Conservation (phyloP, 257 asterid species). For the Solanum paucissectum region DNA sequence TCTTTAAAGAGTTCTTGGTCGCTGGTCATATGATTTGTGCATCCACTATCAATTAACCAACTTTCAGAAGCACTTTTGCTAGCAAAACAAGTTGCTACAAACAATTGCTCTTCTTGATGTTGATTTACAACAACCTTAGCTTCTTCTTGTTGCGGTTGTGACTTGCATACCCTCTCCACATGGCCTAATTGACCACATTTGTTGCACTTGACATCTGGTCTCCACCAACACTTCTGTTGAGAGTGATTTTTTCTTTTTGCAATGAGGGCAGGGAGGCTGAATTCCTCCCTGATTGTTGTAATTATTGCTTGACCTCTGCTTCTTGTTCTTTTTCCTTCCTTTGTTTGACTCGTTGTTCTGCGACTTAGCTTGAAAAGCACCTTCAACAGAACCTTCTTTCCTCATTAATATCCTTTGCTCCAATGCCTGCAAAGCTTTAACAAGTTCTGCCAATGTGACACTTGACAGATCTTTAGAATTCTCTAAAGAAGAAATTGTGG, state of each 20-base stretch:
- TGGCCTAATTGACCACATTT: not conserved
- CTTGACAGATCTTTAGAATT: not conserved
- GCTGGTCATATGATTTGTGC: not conserved
- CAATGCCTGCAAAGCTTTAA: not conserved
- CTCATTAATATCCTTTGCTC: not conserved
- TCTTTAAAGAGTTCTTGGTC: not conserved
- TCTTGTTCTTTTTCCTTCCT: not conserved
- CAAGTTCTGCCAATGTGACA: not conserved
- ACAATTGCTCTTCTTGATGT: not conserved
- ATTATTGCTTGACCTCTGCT: not conserved
- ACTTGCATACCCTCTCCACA: not conserved
- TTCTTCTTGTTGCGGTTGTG: not conserved
- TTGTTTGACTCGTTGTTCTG: not conserved
- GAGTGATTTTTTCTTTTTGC: not conserved
- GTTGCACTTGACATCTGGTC: not conserved
- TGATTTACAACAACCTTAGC: not conserved
- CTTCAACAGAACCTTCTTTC: not conserved
- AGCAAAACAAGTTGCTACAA: not conserved
- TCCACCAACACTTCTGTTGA: not conserved
- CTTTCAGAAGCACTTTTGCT: not conserved
- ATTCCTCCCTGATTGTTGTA: not conserved
- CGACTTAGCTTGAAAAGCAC: not conserved
- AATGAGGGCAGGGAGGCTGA: not conserved
- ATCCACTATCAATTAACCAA: not conserved
- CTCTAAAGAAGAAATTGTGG: not conserved